Conservation (phyloP, 129 eudicot genomes). For the Tanacetum coccineum region DNA sequence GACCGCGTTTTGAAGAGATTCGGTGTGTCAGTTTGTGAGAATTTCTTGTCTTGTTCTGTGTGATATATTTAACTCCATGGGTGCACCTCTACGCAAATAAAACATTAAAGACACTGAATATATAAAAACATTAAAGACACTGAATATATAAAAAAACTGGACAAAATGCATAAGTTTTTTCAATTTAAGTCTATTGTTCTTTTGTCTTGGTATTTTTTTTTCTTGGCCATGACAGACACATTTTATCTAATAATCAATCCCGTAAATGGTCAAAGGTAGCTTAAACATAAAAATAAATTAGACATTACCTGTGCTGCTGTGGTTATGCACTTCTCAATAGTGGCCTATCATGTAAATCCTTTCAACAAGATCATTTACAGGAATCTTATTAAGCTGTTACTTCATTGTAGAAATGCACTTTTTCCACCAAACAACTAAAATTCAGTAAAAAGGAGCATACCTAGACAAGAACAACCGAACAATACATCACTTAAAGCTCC, state of each 20-base stretch:
- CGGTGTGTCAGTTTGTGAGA: slow-evolving; percentile 68
- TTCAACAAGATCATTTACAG: slow-evolving; percentile 52
- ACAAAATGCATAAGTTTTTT: background rate
- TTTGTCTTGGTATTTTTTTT: background rate
- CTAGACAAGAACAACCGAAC: no score
- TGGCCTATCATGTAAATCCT: slow-evolving; percentile 91
- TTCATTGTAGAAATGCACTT: slow-evolving; percentile 82
- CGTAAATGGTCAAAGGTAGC: background rate
- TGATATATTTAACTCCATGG: slow-evolving; percentile 89
- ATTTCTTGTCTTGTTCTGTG: slow-evolving; percentile 79
- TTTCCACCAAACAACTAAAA: slow-evolving; percentile 87
- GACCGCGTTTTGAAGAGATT: no score
- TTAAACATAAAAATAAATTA: background rate
- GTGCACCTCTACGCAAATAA: slow-evolving; percentile 50
- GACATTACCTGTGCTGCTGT: slow-evolving; percentile 39
- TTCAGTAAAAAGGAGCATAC: no score
- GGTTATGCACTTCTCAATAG: slow-evolving; percentile 58
- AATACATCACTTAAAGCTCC: no score
- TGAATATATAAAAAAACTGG: slow-evolving; percentile 7
- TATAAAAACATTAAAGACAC: slow-evolving; percentile 1
- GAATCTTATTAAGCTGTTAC: slow-evolving; percentile 67
- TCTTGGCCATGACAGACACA: slow-evolving; percentile 1
- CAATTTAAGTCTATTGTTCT: background rate
- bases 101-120: no score
- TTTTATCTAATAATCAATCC: background rate